phyloP scores from a whole-genome alignment of 805 yeast genomes.

The Sugiyamaella qingdaonensis region DNA sequence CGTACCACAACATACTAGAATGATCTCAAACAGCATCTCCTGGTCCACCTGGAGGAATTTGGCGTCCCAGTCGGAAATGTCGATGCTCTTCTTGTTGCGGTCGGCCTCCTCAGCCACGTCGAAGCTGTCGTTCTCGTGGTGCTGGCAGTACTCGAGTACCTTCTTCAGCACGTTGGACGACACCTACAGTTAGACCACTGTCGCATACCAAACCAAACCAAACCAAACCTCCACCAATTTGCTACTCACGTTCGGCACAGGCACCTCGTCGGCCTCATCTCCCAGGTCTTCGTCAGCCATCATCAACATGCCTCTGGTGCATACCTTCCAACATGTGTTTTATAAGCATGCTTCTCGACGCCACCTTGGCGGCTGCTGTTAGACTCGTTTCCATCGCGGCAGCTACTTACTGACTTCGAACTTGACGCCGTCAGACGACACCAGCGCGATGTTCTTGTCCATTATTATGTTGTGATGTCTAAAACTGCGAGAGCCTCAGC shows the following conservation, averaged over 20 bases:
- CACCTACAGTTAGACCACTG: slow-evolving; percentile 19
- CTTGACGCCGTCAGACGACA: slow-evolving; percentile 76
- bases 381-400: slow-evolving; percentile 1
- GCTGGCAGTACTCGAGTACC: slow-evolving; percentile 95
- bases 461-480: background rate
- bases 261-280: slow-evolving; percentile 68
- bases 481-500: background rate
- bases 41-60: slow-evolving; percentile 90
- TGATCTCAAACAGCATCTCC: slow-evolving; percentile 47
- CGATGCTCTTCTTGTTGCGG: slow-evolving; percentile 66
- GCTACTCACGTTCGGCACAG: slow-evolving; percentile 66
- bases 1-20: slow-evolving; percentile 26
- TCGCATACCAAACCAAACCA: background rate
- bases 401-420: slow-evolving; percentile 58
- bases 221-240: slow-evolving; percentile 15
- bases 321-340: slow-evolving; percentile 83
- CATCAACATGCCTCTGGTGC: slow-evolving; percentile 10
- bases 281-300: slow-evolving; percentile 30
- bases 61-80: slow-evolving; percentile 94
- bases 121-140: slow-evolving; percentile 70
- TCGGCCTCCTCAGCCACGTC: slow-evolving; percentile 75
- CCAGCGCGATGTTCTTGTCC: slow-evolving; percentile 32
- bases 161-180: slow-evolving; percentile 70
- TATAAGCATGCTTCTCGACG: slow-evolving; percentile 79
- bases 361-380: slow-evolving; percentile 52